Conservation (phyloP, 2,329 filamentous ascomycete genomes). For the Diaporthe caulivora region DNA sequence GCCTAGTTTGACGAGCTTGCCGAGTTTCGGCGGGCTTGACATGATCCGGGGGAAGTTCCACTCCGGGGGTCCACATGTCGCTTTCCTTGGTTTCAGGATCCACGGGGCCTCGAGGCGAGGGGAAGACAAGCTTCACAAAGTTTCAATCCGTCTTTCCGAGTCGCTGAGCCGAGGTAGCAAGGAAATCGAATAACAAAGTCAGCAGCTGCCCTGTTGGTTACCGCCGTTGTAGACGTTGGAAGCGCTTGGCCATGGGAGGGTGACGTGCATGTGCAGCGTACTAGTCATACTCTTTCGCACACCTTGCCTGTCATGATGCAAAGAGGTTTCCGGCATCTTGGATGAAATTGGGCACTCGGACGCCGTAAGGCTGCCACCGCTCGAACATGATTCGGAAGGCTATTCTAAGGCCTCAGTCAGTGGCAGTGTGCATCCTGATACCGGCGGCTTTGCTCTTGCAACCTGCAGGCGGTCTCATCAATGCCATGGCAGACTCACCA, state of each 20-base stretch:
- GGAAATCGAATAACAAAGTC: too few relatives aligned
- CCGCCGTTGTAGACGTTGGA: background rate
- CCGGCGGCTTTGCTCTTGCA: background rate
- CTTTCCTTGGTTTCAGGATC: slow-evolving; percentile 19
- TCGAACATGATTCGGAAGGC: background rate
- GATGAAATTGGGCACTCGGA: background rate
- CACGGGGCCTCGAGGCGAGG: slow-evolving; percentile 13
- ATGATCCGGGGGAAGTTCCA: slow-evolving; percentile 27
- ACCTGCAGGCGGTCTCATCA: slow-evolving; percentile 6
- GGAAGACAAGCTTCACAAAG: slow-evolving; percentile 24
- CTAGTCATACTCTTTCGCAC: background rate
- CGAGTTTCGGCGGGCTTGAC: slow-evolving; percentile 23
- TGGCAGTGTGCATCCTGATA: slow-evolving; percentile 25
- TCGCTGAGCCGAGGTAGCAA: background rate
- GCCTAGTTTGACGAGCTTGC: slow-evolving; percentile 12
- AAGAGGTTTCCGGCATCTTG: background rate
- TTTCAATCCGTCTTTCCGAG: slow-evolving; percentile 5
- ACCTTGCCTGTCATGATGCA: background rate
- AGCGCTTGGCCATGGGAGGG: background rate
- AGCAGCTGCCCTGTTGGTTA: background rate
- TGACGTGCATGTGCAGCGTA: background rate
- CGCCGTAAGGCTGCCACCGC: background rate
- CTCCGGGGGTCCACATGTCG: background rate
- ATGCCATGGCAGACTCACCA: slow-evolving; percentile 3
- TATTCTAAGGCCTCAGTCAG: background rate